A percentile compares a stretch with the other conserved stretches of the same genome.
These are phyloP conservation scores for Melaleuca quinquenervia DNA, from an alignment of 345 rosid genomes.

Conservation along the genomic window DNA sequence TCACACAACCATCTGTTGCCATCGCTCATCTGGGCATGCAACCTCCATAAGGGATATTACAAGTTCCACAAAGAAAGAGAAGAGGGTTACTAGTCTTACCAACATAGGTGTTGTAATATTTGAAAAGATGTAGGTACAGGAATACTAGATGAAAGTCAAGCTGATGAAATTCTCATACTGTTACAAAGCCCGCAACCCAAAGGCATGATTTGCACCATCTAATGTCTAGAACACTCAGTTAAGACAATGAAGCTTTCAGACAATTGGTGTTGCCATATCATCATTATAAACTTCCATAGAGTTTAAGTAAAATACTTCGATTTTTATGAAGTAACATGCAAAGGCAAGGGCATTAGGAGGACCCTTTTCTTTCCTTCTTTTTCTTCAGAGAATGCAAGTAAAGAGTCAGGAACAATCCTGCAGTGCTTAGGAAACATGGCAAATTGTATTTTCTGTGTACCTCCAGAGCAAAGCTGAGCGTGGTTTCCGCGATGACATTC, in stretches of 20 bases:
- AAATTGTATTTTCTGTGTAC: slow-evolving; percentile 18
- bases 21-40: not conserved
- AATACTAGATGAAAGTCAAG: not conserved
- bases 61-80: not conserved
- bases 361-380: slow-evolving; percentile 3
- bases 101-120: not conserved
- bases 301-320: not conserved
- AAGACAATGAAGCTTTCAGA: not conserved
- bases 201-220: not conserved
- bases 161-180: not conserved
- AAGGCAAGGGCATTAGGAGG: not conserved
- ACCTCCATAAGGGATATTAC: not conserved
- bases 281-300: not conserved
- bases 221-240: not conserved
- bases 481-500: slow-evolving; percentile 50
- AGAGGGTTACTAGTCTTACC: not conserved
- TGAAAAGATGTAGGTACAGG: not conserved
- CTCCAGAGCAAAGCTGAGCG: slow-evolving; percentile 94
- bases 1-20: not conserved
- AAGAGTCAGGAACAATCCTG: not conserved
- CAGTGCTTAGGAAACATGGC: not conserved
- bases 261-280: not conserved
- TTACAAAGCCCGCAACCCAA: not conserved
- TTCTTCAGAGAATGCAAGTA: not conserved
- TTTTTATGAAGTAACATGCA: not conserved